Evolutionary conservation across 441 rosid genomes (phyloP).

Genomic region (Hura crepitans): DNA sequence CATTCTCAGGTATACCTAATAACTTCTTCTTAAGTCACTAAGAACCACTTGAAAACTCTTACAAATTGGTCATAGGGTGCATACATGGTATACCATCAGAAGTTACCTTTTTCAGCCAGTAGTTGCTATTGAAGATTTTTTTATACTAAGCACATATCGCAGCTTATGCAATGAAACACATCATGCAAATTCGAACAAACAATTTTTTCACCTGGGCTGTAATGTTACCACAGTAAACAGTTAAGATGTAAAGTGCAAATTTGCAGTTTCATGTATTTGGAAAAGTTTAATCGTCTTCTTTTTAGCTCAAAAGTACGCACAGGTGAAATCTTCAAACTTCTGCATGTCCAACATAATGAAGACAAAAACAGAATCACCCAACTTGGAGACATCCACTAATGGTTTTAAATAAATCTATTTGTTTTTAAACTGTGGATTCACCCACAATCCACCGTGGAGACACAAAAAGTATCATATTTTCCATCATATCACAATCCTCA

Average conservation of each 20-base stretch:
- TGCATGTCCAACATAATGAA: background rate
- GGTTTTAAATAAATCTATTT: background rate
- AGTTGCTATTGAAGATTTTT: background rate
- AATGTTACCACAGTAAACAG: background rate
- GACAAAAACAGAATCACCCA: conserved; percentile 13
- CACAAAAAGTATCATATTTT: background rate
- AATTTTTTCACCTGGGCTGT: background rate
- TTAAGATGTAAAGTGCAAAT: background rate
- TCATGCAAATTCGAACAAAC: background rate
- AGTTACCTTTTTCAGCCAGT: background rate
- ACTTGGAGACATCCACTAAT: background rate
- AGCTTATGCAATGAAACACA: too few species aligned
- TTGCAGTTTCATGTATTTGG: background rate
- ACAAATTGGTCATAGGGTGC: too few species aligned
- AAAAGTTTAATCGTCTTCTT: background rate
- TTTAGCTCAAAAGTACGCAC: background rate
- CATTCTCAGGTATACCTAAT: background rate
- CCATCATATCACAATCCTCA: background rate
- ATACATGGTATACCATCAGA: too few species aligned
- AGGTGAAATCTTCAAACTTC: background rate
- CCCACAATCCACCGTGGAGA: background rate
- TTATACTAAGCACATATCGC: background rate
- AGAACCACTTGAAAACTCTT: too few species aligned
- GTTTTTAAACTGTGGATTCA: background rate
- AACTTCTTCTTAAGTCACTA: too few species aligned